phyloP scores from a whole-genome alignment of 306 rosid genomes.

The Quercus aquifolioides region DNA sequence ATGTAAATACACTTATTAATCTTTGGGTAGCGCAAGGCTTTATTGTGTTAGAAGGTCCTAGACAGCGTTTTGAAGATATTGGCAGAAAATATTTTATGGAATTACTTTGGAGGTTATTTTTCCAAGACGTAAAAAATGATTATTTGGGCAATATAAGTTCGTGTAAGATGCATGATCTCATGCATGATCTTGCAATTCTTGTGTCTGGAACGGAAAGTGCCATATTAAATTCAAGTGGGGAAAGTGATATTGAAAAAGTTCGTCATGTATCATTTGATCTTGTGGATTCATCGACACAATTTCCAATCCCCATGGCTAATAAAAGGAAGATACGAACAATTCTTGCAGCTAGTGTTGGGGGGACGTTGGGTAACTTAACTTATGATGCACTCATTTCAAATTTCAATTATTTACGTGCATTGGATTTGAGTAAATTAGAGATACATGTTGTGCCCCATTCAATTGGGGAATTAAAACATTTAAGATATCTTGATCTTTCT shows the following conservation, averaged over 20 bases:
- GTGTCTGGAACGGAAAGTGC: background rate
- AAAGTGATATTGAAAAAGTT: background rate
- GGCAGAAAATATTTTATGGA: slow-evolving; percentile 14
- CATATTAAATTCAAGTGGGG: background rate
- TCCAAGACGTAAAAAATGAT: slow-evolving; percentile 9
- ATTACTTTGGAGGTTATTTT: slow-evolving; percentile 21
- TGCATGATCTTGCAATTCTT: slow-evolving; percentile 17
- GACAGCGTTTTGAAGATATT: slow-evolving; percentile 11
- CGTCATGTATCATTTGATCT: slow-evolving; percentile 10
- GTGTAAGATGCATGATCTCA: slow-evolving; percentile 24
- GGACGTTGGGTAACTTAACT: background rate
- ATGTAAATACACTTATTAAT: background rate
- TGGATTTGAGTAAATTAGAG: slow-evolving; percentile 18
- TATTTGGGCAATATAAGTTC: background rate
- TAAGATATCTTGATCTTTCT: slow-evolving; percentile 1
- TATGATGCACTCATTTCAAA: background rate
- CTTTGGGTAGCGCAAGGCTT: slow-evolving; percentile 13
- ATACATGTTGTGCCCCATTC: slow-evolving; percentile 8
- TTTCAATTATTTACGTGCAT: slow-evolving; percentile 4
- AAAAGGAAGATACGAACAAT: slow-evolving; percentile 11
- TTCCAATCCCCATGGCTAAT: background rate
- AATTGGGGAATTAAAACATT: slow-evolving; percentile 15
- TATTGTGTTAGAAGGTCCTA: background rate
- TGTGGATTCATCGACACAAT: background rate
- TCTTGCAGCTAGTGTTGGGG: background rate